Evolutionary conservation across 192 early-diverging fungal genomes (phyloP), one percentile per base, ranked within the genome.

Genomic region (Martensiomyces pterosporus): DNA sequence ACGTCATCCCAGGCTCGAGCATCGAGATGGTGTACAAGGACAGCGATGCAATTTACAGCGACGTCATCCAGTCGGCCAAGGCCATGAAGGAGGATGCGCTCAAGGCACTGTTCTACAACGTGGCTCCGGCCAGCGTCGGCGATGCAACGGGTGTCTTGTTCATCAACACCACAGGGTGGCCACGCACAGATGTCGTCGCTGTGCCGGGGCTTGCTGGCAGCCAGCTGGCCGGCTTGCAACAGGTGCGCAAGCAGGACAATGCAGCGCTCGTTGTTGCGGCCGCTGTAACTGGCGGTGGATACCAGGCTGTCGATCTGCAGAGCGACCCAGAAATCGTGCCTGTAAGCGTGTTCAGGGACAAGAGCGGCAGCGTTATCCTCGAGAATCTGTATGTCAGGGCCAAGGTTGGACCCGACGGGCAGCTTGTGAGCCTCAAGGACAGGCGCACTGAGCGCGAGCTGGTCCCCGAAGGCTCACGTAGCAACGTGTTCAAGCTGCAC

Each of bases 1-100:
- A 98, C 68, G 89, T 97, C 3, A 75, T 99, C 35, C 93, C 97
- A 0, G 97, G 97, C 0, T 87, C 88, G 3, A 76, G 84, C 13
- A 98, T 99, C 55, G 89, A 83, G 25, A 66, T 91, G 64, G 97
- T 94, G 18, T 96, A 94, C 61, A 67, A 81, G 15, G 97, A 99
- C 67, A 91, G 87, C 12, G 72, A 78, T 23, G 59, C 61, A 47
- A 65, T 72, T 14, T 80, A 70, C 46, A 47, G 49, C 4, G 54
- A 77, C 13, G 53, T 68, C 1, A 9, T 60, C 1, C 42, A 33
- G 19, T 69, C 76, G 60, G 77, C 71, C 5, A 49, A 33, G 6
- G 48, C 49, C 4, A 32, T 88, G 41, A 54, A 80, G 36, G 64
- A 79, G 24, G 32, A 65, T 1, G 65, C 78, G 7, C 41, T 86